Evolutionary conservation across 306 rosid species (phyloP), one percentile per base, ranked within the genome.

Genomic region (Comarum palustre): DNA sequence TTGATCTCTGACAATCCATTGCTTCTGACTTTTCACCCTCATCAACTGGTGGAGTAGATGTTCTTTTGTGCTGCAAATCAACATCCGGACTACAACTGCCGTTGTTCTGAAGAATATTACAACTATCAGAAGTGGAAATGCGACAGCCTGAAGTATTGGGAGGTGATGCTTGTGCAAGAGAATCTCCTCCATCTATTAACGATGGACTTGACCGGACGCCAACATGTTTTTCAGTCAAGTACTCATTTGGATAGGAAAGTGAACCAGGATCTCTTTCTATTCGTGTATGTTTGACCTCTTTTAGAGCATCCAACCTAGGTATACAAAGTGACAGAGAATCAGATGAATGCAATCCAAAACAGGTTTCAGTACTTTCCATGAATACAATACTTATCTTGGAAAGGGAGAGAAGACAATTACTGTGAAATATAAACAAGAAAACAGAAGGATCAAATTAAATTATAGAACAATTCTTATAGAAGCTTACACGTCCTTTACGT

Each of bases 51-150:
- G 77, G 82, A 75, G 82, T 74, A 48, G 78, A 82, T 73, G 62
- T 80, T 76, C 72, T 85, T 80, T 85, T 86, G 62, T 73, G 83
- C 68, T 82, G 82, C 67, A 86, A 81, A 74, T 83, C 86, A 42
- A 82, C 86, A 81, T 86, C 96, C 67, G 97, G 98, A 80, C 97
- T 90, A 80, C 88, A 87, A 78, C 92, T 88, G 68, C 90, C 83
- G 86, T 82, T 92, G 73, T 76, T 89, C 64, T 86, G 94, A 75
- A 86, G 71, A 75, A 84, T 75, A 79, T 85, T 85, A 72, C 92
- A 82, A 75, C 93, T 85, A 83, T 85, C 90, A 52, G 96, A 89
- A 58, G 89, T 87, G 57, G 97, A 87, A 54, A 86, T 80, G 67
- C 59, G 86, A 85, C 88, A 82, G 52, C 80, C 79, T 59, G 92